phyloP scores from a whole-genome alignment of 2,329 filamentous ascomycete genomes.

The Diatrype stigma region DNA sequence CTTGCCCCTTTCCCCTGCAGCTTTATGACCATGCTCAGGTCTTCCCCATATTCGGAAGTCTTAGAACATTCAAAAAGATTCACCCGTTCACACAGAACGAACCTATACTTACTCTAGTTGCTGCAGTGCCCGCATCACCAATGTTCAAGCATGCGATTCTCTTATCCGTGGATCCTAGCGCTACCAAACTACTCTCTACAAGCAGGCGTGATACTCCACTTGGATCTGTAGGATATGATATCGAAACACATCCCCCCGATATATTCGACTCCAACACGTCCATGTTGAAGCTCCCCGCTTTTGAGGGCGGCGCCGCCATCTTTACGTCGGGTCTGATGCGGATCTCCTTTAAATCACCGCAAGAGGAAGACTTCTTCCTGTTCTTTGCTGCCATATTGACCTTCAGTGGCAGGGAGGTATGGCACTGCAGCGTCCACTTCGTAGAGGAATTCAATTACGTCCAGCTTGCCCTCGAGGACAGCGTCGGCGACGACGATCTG shows the following conservation, averaged over 20 bases:
- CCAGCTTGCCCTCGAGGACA: conserved; percentile 1
- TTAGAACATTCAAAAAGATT: no score
- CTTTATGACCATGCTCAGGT: no score
- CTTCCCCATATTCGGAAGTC: no score
- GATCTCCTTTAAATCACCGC: conserved; percentile 8
- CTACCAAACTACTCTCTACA: conserved; percentile 4
- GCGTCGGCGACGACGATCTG: not conserved
- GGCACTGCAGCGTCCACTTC: conserved; percentile 4
- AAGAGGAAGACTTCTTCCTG: conserved; percentile 6
- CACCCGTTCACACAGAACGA: no score
- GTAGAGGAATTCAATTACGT: conserved; percentile 3
- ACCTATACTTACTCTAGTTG: no score
- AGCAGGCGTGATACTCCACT: conserved; percentile 3
- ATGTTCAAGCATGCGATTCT: conserved; percentile 6
- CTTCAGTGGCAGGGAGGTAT: conserved; percentile 2
- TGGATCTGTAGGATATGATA: conserved; percentile 6
- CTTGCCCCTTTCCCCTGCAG: no score
- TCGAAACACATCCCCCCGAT: conserved; percentile 5
- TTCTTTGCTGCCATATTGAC: conserved; percentile 9
- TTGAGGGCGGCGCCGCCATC: conserved; percentile 6
- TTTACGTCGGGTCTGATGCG: conserved; percentile 8
- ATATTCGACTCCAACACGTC: conserved; percentile 7
- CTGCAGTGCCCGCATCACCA: not conserved
- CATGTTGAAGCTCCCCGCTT: conserved; percentile 2
- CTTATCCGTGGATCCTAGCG: conserved; percentile 6